Percentiles rank a stretch among this genome's conserved stretches.
Evolutionary conservation across 495 filamentous ascomycete genomes (phyloP).

Genomic region (Lepraria neglecta): DNA sequence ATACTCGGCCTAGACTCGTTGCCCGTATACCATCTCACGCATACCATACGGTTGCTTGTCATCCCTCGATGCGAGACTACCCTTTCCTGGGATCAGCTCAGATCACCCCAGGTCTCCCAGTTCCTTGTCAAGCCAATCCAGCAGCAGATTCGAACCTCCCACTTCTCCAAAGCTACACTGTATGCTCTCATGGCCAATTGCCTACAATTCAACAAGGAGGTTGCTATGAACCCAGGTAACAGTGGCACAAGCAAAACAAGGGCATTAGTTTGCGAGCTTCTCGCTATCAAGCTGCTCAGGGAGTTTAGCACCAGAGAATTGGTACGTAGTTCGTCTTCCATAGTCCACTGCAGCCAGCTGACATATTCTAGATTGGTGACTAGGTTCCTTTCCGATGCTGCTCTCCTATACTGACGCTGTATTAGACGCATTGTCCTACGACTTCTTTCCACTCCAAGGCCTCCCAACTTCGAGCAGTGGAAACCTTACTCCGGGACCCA

Average conservation of each 20-base stretch:
- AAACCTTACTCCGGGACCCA: conserved; percentile 30
- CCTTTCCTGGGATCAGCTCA: conserved; percentile 89
- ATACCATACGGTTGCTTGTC: conserved; percentile 77
- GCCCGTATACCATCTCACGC: conserved; percentile 84
- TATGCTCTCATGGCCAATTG: conserved; percentile 91
- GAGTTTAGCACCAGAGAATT: conserved; percentile 84
- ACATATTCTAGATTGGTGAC: conserved; percentile 26
- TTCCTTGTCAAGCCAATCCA: conserved; percentile 90
- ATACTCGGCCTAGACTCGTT: conserved; percentile 49
- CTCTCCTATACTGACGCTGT: conserved; percentile 13
- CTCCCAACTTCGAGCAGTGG: conserved; percentile 42
- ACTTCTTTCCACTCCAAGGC: conserved; percentile 87
- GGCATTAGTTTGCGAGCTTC: conserved; percentile 79
- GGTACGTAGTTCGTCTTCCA: conserved; percentile 26
- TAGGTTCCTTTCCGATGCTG: neutral
- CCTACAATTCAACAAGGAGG: conserved; percentile 85
- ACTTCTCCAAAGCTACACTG: conserved; percentile 77
- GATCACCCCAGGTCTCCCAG: conserved; percentile 89
- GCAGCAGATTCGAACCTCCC: conserved; percentile 68
- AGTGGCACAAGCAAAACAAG: conserved; percentile 74
- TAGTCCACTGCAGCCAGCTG: conserved; percentile 12
- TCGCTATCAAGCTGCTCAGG: conserved; percentile 84
- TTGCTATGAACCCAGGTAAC: conserved; percentile 70
- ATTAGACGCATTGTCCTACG: conserved; percentile 86
- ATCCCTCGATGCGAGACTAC: conserved; percentile 81